Conservation (phyloP, 2,329 filamentous ascomycete species). For the Alternaria triticina region DNA sequence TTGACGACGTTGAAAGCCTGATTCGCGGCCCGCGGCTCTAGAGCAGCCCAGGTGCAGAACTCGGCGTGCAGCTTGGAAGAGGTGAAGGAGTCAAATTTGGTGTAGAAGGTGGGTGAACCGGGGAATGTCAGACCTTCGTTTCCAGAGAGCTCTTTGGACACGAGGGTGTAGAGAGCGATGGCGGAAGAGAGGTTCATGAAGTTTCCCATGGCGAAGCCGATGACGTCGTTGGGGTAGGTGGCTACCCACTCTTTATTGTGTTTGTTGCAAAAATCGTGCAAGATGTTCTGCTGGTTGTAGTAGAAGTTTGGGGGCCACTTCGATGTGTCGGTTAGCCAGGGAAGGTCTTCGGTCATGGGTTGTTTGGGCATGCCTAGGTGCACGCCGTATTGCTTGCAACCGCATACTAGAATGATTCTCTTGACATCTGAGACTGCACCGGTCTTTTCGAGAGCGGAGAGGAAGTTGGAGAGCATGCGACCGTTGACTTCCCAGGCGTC, state of each 20-base stretch:
- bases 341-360: conserved; percentile 57
- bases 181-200: conserved; percentile 46
- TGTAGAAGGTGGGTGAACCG: conserved; percentile 38
- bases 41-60: conserved; percentile 43
- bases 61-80: conserved; percentile 30
- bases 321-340: conserved; percentile 48
- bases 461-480: conserved; percentile 57
- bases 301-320: conserved; percentile 57
- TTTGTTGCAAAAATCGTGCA: conserved; percentile 42
- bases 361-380: conserved; percentile 58
- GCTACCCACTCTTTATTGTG: conserved; percentile 51
- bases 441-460: conserved; percentile 53
- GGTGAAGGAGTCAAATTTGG: conserved; percentile 39
- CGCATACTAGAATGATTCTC: conserved; percentile 58
- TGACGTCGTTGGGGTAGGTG: conserved; percentile 55
- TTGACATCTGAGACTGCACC: conserved; percentile 53
- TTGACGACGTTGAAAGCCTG: conserved; percentile 54
- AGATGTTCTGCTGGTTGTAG: conserved; percentile 56
- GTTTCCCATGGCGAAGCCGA: conserved; percentile 51
- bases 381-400: conserved; percentile 61
- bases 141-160: conserved; percentile 33
- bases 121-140: conserved; percentile 28
- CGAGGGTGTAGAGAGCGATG: conserved; percentile 36
- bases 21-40: conserved; percentile 44
- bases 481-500: conserved; percentile 51